Percentiles rank a stretch among this genome's conserved stretches.
Conservation (phyloP, 257 asterid genomes). For the Plantago elongata region DNA sequence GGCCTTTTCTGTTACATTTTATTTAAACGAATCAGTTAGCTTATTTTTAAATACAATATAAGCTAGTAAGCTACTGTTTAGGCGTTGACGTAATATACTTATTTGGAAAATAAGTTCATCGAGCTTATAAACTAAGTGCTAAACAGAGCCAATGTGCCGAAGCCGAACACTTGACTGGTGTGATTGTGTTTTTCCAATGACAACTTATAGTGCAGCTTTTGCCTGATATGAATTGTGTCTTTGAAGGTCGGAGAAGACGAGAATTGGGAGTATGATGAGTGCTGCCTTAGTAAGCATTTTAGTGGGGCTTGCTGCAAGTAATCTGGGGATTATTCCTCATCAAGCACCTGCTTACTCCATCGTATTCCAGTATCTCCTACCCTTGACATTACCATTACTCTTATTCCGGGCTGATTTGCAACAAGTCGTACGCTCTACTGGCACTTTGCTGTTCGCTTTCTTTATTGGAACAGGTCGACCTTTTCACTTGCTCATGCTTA, state of each 20-base stretch:
- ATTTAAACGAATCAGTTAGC: no score
- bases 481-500: slow-evolving; percentile 14
- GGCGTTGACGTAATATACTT: no score
- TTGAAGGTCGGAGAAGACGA: slow-evolving; percentile 79
- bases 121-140: no score
- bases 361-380: slow-evolving; percentile 65
- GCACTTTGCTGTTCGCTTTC: slow-evolving; percentile 71
- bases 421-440: slow-evolving; percentile 51
- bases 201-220: neutral
- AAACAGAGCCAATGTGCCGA: no score
- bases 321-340: slow-evolving; percentile 72
- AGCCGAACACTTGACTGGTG: no score
- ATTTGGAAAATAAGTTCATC: no score
- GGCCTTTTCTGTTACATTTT: no score
- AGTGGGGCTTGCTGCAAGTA: slow-evolving; percentile 74
- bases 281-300: slow-evolving; percentile 75
- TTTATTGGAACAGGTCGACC: slow-evolving; percentile 68
- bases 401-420: slow-evolving; percentile 70
- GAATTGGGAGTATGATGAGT: slow-evolving; percentile 79
- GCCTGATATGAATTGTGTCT: slow-evolving; percentile 12
- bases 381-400: slow-evolving; percentile 68
- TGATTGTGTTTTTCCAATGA: neutral
- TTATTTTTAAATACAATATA: no score
- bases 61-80: no score
- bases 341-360: slow-evolving; percentile 62